Evolutionary conservation across 495 filamentous ascomycete genomes (phyloP).

Genomic region (Trichodelitschia bisporula): DNA sequence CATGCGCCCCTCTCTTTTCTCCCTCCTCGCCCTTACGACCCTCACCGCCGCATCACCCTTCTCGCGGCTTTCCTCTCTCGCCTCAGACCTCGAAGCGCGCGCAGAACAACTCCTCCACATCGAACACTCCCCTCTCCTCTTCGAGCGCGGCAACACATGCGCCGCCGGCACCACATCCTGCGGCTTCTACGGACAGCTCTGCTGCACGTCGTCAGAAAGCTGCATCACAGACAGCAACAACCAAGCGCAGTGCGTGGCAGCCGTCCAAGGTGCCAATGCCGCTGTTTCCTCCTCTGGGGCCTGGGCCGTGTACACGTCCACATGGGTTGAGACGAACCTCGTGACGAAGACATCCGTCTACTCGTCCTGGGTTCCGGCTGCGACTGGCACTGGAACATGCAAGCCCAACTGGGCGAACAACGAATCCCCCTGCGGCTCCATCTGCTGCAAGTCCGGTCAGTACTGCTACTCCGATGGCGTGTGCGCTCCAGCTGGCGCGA

Average conservation of each 20-base stretch:
- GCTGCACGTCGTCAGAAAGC: constrained; percentile 31
- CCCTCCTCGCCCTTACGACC: too few species aligned
- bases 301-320: constrained; percentile 44
- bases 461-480: constrained; percentile 30
- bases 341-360: constrained; percentile 41
- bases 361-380: constrained; percentile 23
- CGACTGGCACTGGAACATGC: constrained; percentile 19
- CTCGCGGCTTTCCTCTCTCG: too few species aligned
- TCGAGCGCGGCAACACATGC: too few species aligned
- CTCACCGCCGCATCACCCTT: too few species aligned
- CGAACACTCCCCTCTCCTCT: too few species aligned
- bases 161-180: too few species aligned
- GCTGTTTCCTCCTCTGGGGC: constrained; percentile 15
- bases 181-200: constrained; percentile 39
- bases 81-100: too few species aligned
- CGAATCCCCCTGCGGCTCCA: constrained; percentile 41
- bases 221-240: constrained; percentile 36
- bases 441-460: constrained; percentile 51
- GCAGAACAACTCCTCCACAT: too few species aligned
- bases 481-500: constrained; percentile 18
- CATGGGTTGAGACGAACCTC: constrained; percentile 40
- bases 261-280: constrained; percentile 8
- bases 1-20: too few species aligned
- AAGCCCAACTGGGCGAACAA: constrained; percentile 28
- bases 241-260: constrained; percentile 28